These are phyloP conservation scores for Tolypocladium inflatum DNA, from an alignment of 2,329 filamentous ascomycete species.

Conservation along the genomic window DNA sequence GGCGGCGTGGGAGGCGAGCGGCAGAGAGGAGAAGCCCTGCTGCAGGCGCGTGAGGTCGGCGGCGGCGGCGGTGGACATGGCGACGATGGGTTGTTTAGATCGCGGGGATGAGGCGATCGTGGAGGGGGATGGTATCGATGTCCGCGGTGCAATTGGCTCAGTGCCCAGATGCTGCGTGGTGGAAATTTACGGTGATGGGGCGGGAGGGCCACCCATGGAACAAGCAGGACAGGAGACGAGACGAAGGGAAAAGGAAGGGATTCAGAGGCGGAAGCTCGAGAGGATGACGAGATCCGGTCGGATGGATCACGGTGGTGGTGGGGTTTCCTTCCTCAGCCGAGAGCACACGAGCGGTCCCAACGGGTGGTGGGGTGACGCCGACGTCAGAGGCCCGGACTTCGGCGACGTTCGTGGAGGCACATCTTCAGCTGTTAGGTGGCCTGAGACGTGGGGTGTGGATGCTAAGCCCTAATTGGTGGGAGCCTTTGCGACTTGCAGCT, in stretches of 20 bases:
- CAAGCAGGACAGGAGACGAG: neutral
- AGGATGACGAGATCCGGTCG: too few species aligned
- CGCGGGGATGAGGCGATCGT: neutral
- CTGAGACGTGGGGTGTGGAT: neutral
- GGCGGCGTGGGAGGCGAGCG: conserved; percentile 23
- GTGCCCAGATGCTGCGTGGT: neutral
- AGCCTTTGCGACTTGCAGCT: too few species aligned
- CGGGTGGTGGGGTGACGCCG: neutral
- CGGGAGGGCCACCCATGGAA: neutral
- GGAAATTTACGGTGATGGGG: neutral
- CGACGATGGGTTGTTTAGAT: neutral
- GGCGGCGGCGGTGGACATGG: conserved; percentile 12
- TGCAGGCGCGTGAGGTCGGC: conserved; percentile 16
- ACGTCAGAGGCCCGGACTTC: neutral
- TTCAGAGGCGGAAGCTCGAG: too few species aligned
- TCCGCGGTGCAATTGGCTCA: neutral
- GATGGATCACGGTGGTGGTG: too few species aligned
- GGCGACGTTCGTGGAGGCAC: neutral
- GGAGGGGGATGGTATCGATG: neutral
- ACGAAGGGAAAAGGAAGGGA: neutral
- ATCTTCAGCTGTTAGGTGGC: neutral
- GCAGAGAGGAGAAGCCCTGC: conserved; percentile 22
- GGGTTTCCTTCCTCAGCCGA: neutral
- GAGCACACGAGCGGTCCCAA: neutral
- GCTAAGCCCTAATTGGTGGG: too few species aligned